A percentile compares a stretch with the other conserved stretches of the same genome.
Evolutionary conservation across 2,329 filamentous ascomycete species (phyloP).

Genomic region (Cercospora sp.): DNA sequence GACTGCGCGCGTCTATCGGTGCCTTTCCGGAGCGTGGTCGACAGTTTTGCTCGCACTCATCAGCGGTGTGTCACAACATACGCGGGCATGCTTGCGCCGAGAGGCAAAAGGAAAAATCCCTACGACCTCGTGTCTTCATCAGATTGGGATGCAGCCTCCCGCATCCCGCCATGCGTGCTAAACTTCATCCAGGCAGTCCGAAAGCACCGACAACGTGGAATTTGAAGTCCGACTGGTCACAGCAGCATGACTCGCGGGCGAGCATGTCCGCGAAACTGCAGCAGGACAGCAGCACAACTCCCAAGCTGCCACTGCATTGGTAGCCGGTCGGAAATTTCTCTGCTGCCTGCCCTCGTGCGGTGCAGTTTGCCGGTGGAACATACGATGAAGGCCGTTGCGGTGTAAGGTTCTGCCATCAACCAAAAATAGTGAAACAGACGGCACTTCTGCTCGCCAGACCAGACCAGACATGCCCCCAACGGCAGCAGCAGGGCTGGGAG

Average conservation of each 20-base stretch:
- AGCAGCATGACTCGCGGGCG: slow-evolving; percentile 26
- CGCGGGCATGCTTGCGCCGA: slow-evolving; percentile 17
- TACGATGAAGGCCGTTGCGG: slow-evolving; percentile 11
- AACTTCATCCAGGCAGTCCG: slow-evolving; percentile 17
- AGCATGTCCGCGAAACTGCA: slow-evolving; percentile 25
- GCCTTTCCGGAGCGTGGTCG: not conserved
- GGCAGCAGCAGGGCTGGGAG: slow-evolving; percentile 3
- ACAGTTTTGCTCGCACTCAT: not conserved
- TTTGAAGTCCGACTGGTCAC: slow-evolving; percentile 20
- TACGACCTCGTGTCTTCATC: slow-evolving; percentile 28
- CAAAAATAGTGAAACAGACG: slow-evolving; percentile 27
- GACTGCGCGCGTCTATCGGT: slow-evolving; percentile 2
- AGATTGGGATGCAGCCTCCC: slow-evolving; percentile 25
- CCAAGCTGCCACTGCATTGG: slow-evolving; percentile 14
- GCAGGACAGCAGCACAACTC: slow-evolving; percentile 8
- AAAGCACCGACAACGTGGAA: slow-evolving; percentile 17
- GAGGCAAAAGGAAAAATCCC: slow-evolving; percentile 18
- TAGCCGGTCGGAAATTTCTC: slow-evolving; percentile 26
- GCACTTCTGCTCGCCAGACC: slow-evolving; percentile 8
- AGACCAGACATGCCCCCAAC: slow-evolving; percentile 17
- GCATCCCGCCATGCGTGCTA: slow-evolving; percentile 18
- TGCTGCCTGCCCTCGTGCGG: slow-evolving; percentile 14
- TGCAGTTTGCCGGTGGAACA: slow-evolving; percentile 6
- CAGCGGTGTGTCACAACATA: slow-evolving; percentile 14
- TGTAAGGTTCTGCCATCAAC: slow-evolving; percentile 14